A percentile compares a stretch with the other conserved stretches of the same genome.
These are phyloP conservation scores for Fusarium tricinctum DNA, from an alignment of 2,329 filamentous ascomycete species.

Conservation along the genomic window DNA sequence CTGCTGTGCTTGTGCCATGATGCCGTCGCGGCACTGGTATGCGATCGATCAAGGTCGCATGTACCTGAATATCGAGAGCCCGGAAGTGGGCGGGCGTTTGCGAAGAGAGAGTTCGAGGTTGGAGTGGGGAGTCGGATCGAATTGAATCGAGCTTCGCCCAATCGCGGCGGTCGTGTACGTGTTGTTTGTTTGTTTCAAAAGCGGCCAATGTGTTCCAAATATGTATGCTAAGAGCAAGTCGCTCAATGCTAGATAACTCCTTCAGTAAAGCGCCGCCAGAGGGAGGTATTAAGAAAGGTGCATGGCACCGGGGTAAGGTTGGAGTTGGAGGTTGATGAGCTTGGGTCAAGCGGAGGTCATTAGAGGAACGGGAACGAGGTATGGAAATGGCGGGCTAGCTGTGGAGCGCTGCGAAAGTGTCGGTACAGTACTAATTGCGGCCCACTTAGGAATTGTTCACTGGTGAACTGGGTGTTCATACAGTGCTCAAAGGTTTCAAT, in stretches of 20 bases:
- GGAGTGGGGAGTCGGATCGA: constrained; percentile 16
- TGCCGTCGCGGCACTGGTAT: constrained; percentile 49
- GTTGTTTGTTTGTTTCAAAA: constrained; percentile 13
- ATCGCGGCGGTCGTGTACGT: constrained; percentile 34
- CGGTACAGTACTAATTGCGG: constrained; percentile 37
- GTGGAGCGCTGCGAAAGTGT: constrained; percentile 26
- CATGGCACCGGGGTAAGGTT: constrained; percentile 45
- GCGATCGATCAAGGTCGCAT: constrained; percentile 49
- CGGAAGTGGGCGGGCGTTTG: constrained; percentile 14
- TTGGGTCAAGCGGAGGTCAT: constrained; percentile 46
- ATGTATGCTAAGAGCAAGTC: not conserved
- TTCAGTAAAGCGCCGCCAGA: constrained; percentile 35
- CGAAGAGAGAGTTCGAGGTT: constrained; percentile 14
- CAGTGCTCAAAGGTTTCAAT: accelerated
- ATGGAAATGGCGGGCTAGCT: constrained; percentile 38
- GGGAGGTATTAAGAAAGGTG: constrained; percentile 40
- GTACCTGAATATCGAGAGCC: constrained; percentile 39
- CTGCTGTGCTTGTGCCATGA: constrained; percentile 63
- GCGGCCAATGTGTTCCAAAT: not conserved
- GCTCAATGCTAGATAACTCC: constrained; percentile 17
- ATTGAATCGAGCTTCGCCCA: constrained; percentile 26
- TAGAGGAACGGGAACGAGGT: constrained; percentile 37
- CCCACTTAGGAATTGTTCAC: too few relatives aligned
- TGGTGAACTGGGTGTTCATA: too few relatives aligned
- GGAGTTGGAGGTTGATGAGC: constrained; percentile 43